phyloP scores from a whole-genome alignment of 441 rosid genomes.

The Pelargonium fulgidum region DNA sequence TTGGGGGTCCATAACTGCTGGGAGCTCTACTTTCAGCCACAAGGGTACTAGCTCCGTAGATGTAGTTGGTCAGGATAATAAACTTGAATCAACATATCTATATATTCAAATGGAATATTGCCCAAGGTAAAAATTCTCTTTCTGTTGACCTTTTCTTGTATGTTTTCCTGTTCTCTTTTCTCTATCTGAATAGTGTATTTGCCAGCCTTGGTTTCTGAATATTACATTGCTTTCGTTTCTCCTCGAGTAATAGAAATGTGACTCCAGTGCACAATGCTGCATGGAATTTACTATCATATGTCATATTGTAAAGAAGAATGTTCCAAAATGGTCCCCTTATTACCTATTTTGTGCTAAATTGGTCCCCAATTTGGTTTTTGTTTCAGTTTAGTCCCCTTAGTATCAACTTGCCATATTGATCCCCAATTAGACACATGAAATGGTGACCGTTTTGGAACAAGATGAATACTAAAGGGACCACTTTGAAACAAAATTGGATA shows the following conservation, averaged over 20 bases:
- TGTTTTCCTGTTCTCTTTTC: background rate
- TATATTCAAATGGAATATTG: slow-evolving; percentile 98
- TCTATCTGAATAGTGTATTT: background rate
- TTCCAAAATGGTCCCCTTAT: too few species aligned
- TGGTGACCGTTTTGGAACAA: too few species aligned
- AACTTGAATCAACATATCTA: slow-evolving; percentile 72
- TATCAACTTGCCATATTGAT: too few species aligned
- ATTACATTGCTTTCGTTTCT: background rate
- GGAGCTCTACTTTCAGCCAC: slow-evolving; percentile 57
- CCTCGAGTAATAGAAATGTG: background rate
- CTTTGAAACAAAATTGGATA: too few species aligned
- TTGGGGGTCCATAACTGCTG: slow-evolving; percentile 74
- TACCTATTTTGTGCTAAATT: too few species aligned
- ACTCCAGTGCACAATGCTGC: background rate
- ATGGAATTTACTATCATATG: background rate
- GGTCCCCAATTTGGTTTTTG: too few species aligned
- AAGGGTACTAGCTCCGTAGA: slow-evolving; percentile 51
- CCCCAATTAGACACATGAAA: too few species aligned
- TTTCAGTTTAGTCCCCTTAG: too few species aligned
- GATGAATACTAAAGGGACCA: too few species aligned
- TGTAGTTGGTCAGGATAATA: slow-evolving; percentile 53
- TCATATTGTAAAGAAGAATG: background rate
- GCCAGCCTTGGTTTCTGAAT: slow-evolving; percentile 1
- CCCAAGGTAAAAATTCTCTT: slow-evolving; percentile 58
- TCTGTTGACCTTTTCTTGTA: slow-evolving; percentile 9